These are phyloP conservation scores for Sergeia podlipaevii DNA, from an alignment of 208 protist species.

Conservation along the genomic window DNA sequence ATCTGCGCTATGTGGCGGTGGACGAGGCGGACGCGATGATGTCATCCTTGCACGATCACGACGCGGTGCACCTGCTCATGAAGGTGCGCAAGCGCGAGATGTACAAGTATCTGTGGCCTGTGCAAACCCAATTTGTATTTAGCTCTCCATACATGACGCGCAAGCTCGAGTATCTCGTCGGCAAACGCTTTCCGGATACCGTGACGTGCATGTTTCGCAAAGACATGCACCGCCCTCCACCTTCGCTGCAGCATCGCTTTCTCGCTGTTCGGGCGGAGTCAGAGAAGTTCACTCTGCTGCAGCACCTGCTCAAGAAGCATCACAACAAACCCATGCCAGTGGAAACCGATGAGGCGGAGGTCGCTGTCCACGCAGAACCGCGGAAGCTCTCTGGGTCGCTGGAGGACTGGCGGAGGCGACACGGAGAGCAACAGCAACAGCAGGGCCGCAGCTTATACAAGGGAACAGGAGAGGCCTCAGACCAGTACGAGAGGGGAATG, in stretches of 20 bases:
- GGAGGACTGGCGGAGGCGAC: conserved; percentile 24
- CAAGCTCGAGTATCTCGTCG: conserved; percentile 68
- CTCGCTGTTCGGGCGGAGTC: conserved; percentile 38
- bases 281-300: conserved; percentile 67
- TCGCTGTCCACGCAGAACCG: conserved; percentile 28
- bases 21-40: conserved; percentile 86
- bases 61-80: conserved; percentile 67
- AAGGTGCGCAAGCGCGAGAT: conserved; percentile 68
- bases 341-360: conserved; percentile 45
- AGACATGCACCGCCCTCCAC: conserved; percentile 53
- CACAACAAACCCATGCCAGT: conserved; percentile 37
- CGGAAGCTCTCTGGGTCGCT: conserved; percentile 44
- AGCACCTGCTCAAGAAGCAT: conserved; percentile 63
- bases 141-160: conserved; percentile 68
- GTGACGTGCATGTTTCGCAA: conserved; percentile 58
- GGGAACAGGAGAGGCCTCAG: not conserved
- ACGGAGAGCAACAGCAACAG: not conserved
- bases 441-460: too few relatives aligned
- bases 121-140: conserved; percentile 83
- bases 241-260: conserved; percentile 65
- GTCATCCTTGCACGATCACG: conserved; percentile 75
- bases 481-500: too few relatives aligned
- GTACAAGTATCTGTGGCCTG: conserved; percentile 84
- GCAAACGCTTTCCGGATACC: conserved; percentile 40
- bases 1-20: conserved; percentile 77